phyloP scores from a whole-genome alignment of 2,329 filamentous ascomycete genomes.

The Clarireedia monteithiana region DNA sequence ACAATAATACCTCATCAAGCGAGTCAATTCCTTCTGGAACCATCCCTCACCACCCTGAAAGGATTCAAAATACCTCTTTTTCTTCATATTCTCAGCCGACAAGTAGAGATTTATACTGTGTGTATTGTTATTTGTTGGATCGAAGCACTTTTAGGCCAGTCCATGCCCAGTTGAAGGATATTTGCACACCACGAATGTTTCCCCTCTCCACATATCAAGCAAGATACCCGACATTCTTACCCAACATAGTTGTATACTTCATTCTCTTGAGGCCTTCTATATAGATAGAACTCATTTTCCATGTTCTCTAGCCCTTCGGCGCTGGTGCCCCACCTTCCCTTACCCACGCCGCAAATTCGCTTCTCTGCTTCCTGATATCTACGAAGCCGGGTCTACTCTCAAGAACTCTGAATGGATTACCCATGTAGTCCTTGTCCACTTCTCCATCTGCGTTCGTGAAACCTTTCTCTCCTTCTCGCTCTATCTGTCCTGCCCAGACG shows the following conservation, averaged over 20 bases:
- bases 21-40: no score
- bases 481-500: constrained; percentile 76
- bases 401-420: constrained; percentile 72
- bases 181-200: no score
- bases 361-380: constrained; percentile 75
- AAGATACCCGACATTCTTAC: neutral
- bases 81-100: no score
- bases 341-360: constrained; percentile 72
- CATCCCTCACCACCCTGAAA: no score
- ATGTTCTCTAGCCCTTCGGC: constrained; percentile 1
- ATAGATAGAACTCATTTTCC: neutral
- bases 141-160: no score
- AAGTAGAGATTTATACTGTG: no score
- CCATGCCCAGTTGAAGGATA: no score
- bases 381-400: constrained; percentile 80
- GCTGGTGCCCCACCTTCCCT: constrained; percentile 30
- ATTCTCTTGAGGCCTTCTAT: neutral
- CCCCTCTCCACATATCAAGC: no score
- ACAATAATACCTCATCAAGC: no score
- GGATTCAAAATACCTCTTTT: no score
- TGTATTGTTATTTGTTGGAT: no score
- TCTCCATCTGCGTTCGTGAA: constrained; percentile 52
- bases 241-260: neutral
- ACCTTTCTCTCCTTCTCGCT: constrained; percentile 60
- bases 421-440: constrained; percentile 60